phyloP scores from a whole-genome alignment of 805 yeast species.

The Barnettozyma vustinii region DNA sequence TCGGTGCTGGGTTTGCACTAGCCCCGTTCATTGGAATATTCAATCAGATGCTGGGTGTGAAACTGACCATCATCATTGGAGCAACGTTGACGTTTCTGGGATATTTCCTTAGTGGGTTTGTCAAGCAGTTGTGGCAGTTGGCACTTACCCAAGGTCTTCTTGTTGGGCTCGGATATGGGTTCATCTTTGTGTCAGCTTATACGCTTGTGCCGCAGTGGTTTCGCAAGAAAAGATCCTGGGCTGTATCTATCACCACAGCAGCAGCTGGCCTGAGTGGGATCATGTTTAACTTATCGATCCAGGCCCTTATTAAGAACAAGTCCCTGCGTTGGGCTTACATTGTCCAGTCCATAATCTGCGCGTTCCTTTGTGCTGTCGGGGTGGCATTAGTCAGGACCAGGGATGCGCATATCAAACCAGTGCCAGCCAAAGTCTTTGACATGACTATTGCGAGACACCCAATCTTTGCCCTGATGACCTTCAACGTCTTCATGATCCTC shows the following conservation, averaged over 20 bases:
- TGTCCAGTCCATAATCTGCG: constrained; percentile 34
- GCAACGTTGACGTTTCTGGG: constrained; percentile 47
- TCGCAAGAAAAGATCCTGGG: constrained; percentile 49
- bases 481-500: constrained; percentile 42
- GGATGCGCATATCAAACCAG: constrained; percentile 28
- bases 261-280: constrained; percentile 43
- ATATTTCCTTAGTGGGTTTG: constrained; percentile 53
- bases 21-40: constrained; percentile 44
- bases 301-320: constrained; percentile 28
- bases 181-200: constrained; percentile 52
- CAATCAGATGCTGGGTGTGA: constrained; percentile 31
- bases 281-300: constrained; percentile 33
- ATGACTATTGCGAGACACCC: constrained; percentile 30
- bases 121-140: constrained; percentile 57
- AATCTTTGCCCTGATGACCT: constrained; percentile 38
- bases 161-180: constrained; percentile 46
- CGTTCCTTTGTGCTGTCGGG: constrained; percentile 30
- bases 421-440: constrained; percentile 38
- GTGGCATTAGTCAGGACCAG: constrained; percentile 34
- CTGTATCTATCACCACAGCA: constrained; percentile 32
- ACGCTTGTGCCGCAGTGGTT: constrained; percentile 69
- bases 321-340: constrained; percentile 31
- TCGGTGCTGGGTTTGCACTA: constrained; percentile 48
- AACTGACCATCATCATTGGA: constrained; percentile 43
- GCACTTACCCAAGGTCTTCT: constrained; percentile 64